Base-by-base conservation (phyloP, 2,329 filamentous ascomycete genomes). In the Laburnicola sp. region DNA sequence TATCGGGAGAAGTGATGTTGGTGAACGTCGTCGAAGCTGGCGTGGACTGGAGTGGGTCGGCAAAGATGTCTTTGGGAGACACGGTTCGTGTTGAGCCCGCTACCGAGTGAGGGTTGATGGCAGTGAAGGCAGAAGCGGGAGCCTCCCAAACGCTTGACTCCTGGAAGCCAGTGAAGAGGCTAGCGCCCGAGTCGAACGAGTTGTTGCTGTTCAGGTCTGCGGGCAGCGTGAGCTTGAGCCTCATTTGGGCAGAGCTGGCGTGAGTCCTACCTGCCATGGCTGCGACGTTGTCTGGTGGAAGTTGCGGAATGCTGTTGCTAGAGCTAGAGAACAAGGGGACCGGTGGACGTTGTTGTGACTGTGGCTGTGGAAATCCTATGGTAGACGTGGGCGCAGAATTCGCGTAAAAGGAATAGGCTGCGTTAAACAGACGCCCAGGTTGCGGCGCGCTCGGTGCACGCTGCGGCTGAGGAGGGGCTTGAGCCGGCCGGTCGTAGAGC, bases 1-100 rank as follows among this genome's bases (percentile, higher is more conserved):
- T 89, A 59, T 76, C 76, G 38, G 91, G 91, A 53, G 91, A 94
- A 50, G 91, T 96, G 73, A 96, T 69, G 57, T 91, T 86, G 31
- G 91, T 96, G 68, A 94, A 85, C 30, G 89, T 86, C 40, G 86
- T 82, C 2, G 91, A 96, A 67, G 89, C 89, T 27, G 91, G 91
- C 32, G 90, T 85, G 56, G 90, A 95, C 68, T 84, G 79, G 66
- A 85, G 84, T 52, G 82, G 79, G 65, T 89, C 84, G 60, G 85
- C 83, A 63, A 92, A 79, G 59, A 96, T 79, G 66, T 96, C 91
- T 73, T 89, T 86, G 21, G 91, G 91, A 55, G 91, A 96, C 56
- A 96, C 83, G 36, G 91, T 96, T 53, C 71, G 72, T 45, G 64
- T 64, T 28, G 72, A 72, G 47, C 65, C 66, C 48, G 69, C 63